Conservation (phyloP, 371 early-diverging fungal species). For the Rhizopus stolonifer region DNA sequence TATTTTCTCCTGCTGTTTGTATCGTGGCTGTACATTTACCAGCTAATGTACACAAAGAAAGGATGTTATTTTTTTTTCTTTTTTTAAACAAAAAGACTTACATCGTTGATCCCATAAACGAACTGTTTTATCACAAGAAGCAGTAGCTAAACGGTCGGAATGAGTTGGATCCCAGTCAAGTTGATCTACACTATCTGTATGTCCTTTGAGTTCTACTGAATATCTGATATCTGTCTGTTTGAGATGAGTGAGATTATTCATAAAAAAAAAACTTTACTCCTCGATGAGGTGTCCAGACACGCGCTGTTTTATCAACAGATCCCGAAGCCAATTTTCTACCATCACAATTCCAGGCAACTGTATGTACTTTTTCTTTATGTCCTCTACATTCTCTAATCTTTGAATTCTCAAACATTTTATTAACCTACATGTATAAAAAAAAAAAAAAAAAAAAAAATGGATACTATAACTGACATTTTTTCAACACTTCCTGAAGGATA, state of each 20-base stretch:
- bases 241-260: not conserved
- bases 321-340: conserved; percentile 67
- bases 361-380: conserved; percentile 63
- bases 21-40: conserved; percentile 64
- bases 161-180: conserved; percentile 82
- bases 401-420: conserved; percentile 33
- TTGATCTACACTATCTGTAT: conserved; percentile 84
- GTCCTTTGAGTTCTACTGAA: conserved; percentile 74
- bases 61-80: not conserved
- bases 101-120: conserved; percentile 87
- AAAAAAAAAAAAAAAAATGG: not conserved
- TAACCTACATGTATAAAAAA: conserved; percentile 20
- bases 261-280: conserved; percentile 34
- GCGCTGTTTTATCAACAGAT: conserved; percentile 68
- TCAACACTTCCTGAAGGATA: conserved; percentile 58
- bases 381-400: conserved; percentile 54
- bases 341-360: conserved; percentile 68
- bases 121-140: conserved; percentile 82
- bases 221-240: conserved; percentile 59
- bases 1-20: conserved; percentile 79
- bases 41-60: conserved; percentile 31
- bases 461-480: conserved; percentile 33
- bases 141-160: conserved; percentile 77
- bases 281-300: conserved; percentile 68
- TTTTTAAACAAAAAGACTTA: conserved; percentile 21